Conservation (phyloP, 2,329 filamentous ascomycete species). For the Atkinsonella texensis region DNA sequence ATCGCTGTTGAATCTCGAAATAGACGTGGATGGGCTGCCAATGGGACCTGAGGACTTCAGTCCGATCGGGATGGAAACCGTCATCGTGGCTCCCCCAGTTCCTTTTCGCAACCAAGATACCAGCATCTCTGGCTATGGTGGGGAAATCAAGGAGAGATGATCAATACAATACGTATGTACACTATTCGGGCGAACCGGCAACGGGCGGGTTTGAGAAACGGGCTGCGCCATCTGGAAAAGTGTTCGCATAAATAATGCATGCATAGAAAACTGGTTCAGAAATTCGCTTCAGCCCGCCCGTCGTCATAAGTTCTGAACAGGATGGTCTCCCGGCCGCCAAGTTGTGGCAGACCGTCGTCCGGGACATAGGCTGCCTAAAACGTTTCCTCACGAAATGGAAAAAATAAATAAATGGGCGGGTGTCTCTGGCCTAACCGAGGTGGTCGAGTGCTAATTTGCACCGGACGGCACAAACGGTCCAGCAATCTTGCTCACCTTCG, state of each 20-base stretch:
- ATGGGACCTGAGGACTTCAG: slow-evolving; percentile 67
- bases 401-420: no score
- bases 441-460: no score
- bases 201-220: slow-evolving; percentile 18
- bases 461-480: no score
- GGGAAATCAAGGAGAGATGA: not conserved
- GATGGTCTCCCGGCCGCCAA: no score
- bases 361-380: no score
- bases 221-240: not conserved
- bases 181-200: slow-evolving; percentile 11
- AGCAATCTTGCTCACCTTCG: no score
- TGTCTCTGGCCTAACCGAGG: no score
- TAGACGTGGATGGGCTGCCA: slow-evolving; percentile 73
- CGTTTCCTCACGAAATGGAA: no score
- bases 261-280: no score
- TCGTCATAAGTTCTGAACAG: no score
- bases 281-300: no score
- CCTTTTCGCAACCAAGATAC: slow-evolving; percentile 13
- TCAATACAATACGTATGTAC: slow-evolving; percentile 5
- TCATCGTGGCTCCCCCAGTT: slow-evolving; percentile 62
- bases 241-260: not conserved
- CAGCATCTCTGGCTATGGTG: not conserved
- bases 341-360: no score
- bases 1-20: slow-evolving; percentile 59
- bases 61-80: slow-evolving; percentile 68